Conservation (phyloP, 345 rosid genomes). For the Citropsis articulata region DNA sequence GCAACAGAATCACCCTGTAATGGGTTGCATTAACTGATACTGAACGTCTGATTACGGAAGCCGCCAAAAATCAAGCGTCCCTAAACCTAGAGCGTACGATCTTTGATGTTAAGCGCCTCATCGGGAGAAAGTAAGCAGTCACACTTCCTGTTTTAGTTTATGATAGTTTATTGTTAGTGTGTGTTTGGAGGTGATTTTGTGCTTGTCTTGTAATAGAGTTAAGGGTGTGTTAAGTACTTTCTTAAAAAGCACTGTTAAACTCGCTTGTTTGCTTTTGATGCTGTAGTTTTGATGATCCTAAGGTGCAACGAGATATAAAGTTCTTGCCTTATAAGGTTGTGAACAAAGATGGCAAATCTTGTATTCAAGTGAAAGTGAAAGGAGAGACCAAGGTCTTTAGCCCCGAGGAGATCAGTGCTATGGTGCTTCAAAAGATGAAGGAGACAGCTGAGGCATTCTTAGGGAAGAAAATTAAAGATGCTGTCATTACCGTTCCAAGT, state of each 20-base stretch:
- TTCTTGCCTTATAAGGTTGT: conserved; percentile 56
- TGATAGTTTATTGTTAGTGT: too few species aligned
- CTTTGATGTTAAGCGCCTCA: conserved; percentile 52
- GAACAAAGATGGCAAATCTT: conserved; percentile 35
- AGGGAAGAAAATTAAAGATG: conserved; percentile 50
- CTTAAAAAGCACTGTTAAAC: not conserved
- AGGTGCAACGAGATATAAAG: conserved; percentile 51
- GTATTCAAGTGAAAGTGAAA: conserved; percentile 37
- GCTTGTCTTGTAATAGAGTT: too few species aligned
- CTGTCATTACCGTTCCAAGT: conserved; percentile 43
- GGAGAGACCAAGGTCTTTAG: conserved; percentile 52
- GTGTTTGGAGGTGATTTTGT: too few species aligned
- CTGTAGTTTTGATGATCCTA: conserved; percentile 37
- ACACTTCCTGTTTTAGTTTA: not conserved
- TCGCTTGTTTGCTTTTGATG: not conserved
- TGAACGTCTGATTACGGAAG: conserved; percentile 61
- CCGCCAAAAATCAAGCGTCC: conserved; percentile 62
- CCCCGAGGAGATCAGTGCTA: conserved; percentile 62
- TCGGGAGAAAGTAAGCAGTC: conserved; percentile 34
- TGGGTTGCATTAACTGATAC: conserved; percentile 68
- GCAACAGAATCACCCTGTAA: conserved; percentile 60
- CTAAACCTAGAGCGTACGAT: conserved; percentile 45
- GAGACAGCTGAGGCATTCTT: conserved; percentile 55
- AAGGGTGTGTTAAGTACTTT: too few species aligned
- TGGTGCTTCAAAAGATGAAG: conserved; percentile 56